A percentile compares a stretch with the other conserved stretches of the same genome.
Evolutionary conservation across 257 asterid genomes (phyloP).

Genomic region (Dorcoceras hygrometricum): DNA sequence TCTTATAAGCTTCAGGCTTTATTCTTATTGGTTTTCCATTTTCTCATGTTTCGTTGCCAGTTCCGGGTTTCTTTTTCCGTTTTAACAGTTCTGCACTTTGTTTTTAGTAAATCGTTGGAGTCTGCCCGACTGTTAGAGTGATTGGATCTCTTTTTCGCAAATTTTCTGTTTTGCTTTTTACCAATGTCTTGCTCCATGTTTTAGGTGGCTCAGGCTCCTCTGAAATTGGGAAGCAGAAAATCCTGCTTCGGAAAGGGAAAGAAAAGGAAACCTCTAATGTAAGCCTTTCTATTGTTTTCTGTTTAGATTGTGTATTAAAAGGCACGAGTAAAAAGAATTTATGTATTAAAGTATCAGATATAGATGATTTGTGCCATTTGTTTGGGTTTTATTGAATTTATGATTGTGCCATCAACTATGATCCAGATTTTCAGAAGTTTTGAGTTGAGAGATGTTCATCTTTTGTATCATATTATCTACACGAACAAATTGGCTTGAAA

Average conservation of each 20-base stretch:
- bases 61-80: neutral
- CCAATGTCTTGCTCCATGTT: constrained; percentile 14
- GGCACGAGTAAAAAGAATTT: neutral
- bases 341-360: neutral
- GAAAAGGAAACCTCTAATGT: constrained; percentile 70
- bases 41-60: neutral
- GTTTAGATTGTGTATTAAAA: constrained; percentile 1
- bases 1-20: constrained; percentile 4
- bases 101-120: neutral
- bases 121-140: neutral
- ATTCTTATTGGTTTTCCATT: neutral
- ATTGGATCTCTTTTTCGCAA: neutral
- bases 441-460: constrained; percentile 4
- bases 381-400: neutral
- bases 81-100: neutral
- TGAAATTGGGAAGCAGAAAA: constrained; percentile 68
- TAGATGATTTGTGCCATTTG: constrained; percentile 2
- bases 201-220: constrained; percentile 41
- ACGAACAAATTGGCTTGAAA: neutral
- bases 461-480: neutral
- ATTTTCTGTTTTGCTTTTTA: neutral
- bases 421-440: neutral
- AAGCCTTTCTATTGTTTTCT: constrained; percentile 33
- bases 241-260: constrained; percentile 78
- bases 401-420: neutral